These are phyloP conservation scores for Plasmodium knowlesi DNA, from an alignment of 169 alveolate species.

Conservation along the genomic window DNA sequence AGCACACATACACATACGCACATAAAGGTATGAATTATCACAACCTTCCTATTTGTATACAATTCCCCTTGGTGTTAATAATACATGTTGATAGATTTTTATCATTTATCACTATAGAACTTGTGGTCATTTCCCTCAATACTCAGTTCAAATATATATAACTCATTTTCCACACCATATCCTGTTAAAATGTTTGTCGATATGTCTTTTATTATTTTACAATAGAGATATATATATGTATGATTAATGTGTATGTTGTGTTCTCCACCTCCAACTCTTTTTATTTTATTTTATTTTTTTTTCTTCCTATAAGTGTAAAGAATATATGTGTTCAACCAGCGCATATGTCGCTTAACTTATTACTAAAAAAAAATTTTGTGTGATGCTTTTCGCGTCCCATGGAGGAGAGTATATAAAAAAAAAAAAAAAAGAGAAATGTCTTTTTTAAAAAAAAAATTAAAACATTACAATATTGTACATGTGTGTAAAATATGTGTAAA, in stretches of 20 bases:
- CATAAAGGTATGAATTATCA: background rate
- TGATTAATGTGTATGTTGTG: background rate
- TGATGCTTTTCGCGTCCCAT: background rate
- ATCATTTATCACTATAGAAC: background rate
- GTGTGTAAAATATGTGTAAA: background rate
- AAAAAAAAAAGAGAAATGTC: background rate
- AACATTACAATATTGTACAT: background rate
- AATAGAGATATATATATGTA: too few relatives aligned
- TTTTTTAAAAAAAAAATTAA: too few relatives aligned
- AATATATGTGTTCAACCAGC: background rate
- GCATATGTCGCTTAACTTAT: background rate
- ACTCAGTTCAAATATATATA: background rate
- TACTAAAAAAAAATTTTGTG: background rate
- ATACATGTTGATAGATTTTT: background rate
- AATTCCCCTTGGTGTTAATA: background rate
- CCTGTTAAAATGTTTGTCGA: background rate
- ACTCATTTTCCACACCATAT: background rate
- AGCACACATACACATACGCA: background rate
- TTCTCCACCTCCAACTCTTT: background rate
- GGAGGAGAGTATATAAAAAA: background rate
- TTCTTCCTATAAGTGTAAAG: background rate
- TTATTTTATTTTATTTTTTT: too few relatives aligned
- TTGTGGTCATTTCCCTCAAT: background rate
- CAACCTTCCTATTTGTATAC: background rate
- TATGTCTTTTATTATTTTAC: background rate